Conservation (phyloP, 1,284 basidiomycete species). For the Agaricales sp. region DNA sequence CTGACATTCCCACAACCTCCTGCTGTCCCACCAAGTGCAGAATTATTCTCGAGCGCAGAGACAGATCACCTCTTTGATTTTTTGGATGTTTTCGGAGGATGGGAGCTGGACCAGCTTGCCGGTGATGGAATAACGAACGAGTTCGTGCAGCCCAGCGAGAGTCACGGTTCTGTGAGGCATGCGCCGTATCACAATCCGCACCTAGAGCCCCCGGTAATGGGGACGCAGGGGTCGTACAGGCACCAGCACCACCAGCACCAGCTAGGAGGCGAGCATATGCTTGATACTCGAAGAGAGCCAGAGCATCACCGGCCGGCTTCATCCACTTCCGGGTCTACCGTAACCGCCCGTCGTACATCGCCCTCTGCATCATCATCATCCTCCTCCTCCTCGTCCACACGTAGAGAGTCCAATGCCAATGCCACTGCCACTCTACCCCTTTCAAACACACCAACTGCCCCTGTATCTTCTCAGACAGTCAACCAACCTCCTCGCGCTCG, state of each 20-base stretch:
- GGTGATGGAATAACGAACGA: constrained; percentile 5
- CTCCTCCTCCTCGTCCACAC: background rate
- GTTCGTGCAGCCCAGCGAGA: constrained; percentile 3
- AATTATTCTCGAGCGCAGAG: constrained; percentile 64
- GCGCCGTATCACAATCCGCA: constrained; percentile 11
- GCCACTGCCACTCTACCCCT: too few relatives aligned
- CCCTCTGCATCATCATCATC: background rate
- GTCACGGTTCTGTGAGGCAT: constrained; percentile 9
- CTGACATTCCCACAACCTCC: constrained; percentile 41
- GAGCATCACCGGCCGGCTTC: background rate
- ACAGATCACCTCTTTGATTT: constrained; percentile 65
- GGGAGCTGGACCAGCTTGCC: constrained; percentile 49
- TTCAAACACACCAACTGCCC: background rate
- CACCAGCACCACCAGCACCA: background rate
- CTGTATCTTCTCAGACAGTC: background rate
- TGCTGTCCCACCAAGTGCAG: constrained; percentile 55
- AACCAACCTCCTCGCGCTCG: constrained; percentile 28
- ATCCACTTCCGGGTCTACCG: background rate
- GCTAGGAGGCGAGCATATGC: background rate
- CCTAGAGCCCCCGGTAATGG: constrained; percentile 13
- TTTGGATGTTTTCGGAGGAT: constrained; percentile 65
- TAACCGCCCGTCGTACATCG: too few relatives aligned
- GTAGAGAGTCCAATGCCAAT: too few relatives aligned
- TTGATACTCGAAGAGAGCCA: background rate
- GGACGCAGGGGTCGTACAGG: background rate